phyloP scores from a whole-genome alignment of 768 basidiomycete genomes.

The Leucosporidium creatinivorum region DNA sequence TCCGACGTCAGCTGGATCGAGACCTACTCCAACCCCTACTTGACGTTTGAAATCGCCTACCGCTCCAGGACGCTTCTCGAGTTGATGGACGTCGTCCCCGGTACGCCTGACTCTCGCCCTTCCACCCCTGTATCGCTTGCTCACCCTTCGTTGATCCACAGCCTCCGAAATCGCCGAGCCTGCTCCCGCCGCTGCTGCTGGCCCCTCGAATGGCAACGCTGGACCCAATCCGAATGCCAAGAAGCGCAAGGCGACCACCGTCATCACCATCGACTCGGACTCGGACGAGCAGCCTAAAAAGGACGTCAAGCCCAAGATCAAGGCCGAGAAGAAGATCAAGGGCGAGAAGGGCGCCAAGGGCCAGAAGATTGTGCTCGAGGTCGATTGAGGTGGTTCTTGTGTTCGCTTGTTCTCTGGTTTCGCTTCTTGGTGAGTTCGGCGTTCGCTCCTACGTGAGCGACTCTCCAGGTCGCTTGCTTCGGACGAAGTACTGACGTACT shows the following conservation, averaged over 20 bases:
- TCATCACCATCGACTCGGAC: constrained; percentile 11
- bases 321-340: neutral
- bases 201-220: neutral
- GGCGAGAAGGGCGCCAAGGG: constrained; percentile 2
- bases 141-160: too few relatives aligned
- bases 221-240: neutral
- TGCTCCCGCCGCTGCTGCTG: neutral
- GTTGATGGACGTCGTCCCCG: constrained; percentile 14
- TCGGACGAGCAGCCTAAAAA: neutral
- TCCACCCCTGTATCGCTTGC: too few relatives aligned
- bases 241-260: neutral
- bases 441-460: neutral
- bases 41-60: constrained; percentile 23
- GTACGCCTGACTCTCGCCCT: neutral
- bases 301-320: constrained; percentile 8
- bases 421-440: neutral
- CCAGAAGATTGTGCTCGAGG: constrained; percentile 5
- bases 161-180: too few relatives aligned
- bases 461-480: too few relatives aligned
- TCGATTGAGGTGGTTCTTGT: neutral
- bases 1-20: constrained; percentile 1
- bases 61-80: constrained; percentile 18
- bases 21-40: neutral
- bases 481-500: too few relatives aligned
- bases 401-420: neutral